Base-by-base conservation (phyloP, 345 rosid genomes). In the Acer yangbiense region DNA sequence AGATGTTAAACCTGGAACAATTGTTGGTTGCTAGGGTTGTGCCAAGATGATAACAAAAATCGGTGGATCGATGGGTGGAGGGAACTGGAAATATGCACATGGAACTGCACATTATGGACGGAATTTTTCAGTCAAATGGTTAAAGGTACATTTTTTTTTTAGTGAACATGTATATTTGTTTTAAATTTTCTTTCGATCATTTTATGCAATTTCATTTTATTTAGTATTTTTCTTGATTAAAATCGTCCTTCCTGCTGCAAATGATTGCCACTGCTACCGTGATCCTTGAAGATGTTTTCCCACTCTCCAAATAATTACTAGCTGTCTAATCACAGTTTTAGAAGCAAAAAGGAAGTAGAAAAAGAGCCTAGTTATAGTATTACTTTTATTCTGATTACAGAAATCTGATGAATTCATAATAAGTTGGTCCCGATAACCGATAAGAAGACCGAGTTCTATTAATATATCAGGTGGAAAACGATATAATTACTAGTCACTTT, bases 61-160 rank as follows among this genome's bases (percentile, higher is more conserved):
- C 73, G 98, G 99, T 83, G 98, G 94, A 78, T 81, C 92, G 82
- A 85, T 86, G 79, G 89, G 88, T 80, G 97, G 98, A 55, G 99
- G 99, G 50, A 96, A 94, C 79, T 94, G 98, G 99, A 93, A 97
- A 87, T 91, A 94, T 85, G 98, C 93, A 29, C 99, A 97, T 83
- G 99, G 99, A 85, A 94, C 98, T 78, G 97, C 98, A 68, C 98
- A 91, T 82, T 97, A 91, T 82, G 99, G 98, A 76, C 86, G 98
- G 65, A 97, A 97, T 83, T 97, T 97, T 87, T 91, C 99, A 54
- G 98, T 97, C 80, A 94, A 97, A 85, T 97, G 99, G 99, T 88
- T 97, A 81, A 96, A 96, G 97, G 99, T 91, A 79, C 72, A 57
- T 25, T 7, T 57, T 4, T 4, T 18, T 63, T 55, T 18, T 50